These are phyloP conservation scores for Pseudocercospora crystallina DNA, from an alignment of 2,329 filamentous ascomycete genomes.

Conservation along the genomic window DNA sequence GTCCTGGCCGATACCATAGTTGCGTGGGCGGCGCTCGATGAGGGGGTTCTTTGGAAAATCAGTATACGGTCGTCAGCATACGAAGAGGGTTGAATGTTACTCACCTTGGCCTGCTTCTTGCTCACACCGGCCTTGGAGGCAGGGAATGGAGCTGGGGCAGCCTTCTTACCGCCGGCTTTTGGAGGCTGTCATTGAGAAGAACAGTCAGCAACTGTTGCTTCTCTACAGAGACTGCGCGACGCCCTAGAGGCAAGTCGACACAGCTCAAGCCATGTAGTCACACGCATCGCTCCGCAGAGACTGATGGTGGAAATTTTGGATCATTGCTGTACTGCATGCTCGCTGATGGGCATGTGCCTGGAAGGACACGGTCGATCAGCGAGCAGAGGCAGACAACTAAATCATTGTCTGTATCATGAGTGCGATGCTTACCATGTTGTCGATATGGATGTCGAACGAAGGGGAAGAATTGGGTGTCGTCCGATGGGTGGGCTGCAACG, in stretches of 20 bases:
- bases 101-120: conserved; percentile 97
- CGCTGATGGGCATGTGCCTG: conserved; percentile 19
- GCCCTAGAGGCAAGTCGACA: conserved; percentile 29
- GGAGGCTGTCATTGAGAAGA: conserved; percentile 99
- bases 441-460: conserved; percentile 15
- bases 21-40: conserved; percentile 94
- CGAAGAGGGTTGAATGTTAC: conserved; percentile 39
- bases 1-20: conserved; percentile 99
- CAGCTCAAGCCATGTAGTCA: conserved; percentile 54
- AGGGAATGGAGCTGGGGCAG: conserved; percentile 94
- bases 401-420: conserved; percentile 3
- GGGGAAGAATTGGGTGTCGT: conserved; percentile 2
- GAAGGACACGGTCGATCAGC: conserved; percentile 20
- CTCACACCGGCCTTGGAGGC: conserved; percentile 78
- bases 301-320: conserved; percentile 23
- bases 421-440: conserved; percentile 28
- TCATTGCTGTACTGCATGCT: conserved; percentile 25
- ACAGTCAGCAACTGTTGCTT: conserved; percentile 91
- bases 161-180: conserved; percentile 89
- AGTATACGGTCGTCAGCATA: conserved; percentile 5
- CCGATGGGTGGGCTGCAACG: conserved; percentile 12
- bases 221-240: conserved; percentile 77
- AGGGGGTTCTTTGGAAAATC: conserved; percentile 78
- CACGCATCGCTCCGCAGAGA: conserved; percentile 27
- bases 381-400: conserved; percentile 27